Conservation (phyloP, 1,284 basidiomycete species). For the Hymenochaete sp. region DNA sequence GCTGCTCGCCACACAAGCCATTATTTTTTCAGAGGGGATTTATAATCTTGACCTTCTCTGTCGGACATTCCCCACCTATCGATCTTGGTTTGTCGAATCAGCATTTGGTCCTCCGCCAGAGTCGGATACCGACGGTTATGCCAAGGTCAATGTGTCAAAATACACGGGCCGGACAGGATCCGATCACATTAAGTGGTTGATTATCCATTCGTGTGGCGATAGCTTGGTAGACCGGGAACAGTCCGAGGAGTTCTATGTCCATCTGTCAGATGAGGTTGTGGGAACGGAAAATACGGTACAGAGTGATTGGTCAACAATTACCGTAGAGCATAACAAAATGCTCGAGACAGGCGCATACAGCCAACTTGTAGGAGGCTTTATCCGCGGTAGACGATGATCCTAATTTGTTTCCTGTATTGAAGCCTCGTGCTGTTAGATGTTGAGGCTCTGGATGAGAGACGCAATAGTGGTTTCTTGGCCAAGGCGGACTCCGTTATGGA, state of each 20-base stretch:
- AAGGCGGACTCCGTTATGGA: no score
- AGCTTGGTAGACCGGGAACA: constrained; percentile 56
- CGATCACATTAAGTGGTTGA: constrained; percentile 47
- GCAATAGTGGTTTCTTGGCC: no score
- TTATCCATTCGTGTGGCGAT: constrained; percentile 69
- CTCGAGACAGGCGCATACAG: constrained; percentile 38
- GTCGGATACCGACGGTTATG: constrained; percentile 36
- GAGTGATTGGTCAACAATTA: constrained; percentile 38
- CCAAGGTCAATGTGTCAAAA: constrained; percentile 37
- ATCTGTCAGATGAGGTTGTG: constrained; percentile 35
- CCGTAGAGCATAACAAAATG: constrained; percentile 50
- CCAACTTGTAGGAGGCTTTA: constrained; percentile 39
- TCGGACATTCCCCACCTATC: constrained; percentile 52
- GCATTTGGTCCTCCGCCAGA: no score
- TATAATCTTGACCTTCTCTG: constrained; percentile 63
- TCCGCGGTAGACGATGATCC: no score
- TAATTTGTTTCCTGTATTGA: no score
- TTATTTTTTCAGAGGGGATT: constrained; percentile 64
- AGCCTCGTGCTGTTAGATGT: no score
- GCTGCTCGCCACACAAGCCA: constrained; percentile 39
- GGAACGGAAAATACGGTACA: constrained; percentile 26
- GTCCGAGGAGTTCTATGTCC: constrained; percentile 47
- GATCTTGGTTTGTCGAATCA: constrained; percentile 53
- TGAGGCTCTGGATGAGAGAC: no score
- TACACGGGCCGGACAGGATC: constrained; percentile 30